Conservation (phyloP, 495 filamentous ascomycete genomes). For the Xylaria venustula region DNA sequence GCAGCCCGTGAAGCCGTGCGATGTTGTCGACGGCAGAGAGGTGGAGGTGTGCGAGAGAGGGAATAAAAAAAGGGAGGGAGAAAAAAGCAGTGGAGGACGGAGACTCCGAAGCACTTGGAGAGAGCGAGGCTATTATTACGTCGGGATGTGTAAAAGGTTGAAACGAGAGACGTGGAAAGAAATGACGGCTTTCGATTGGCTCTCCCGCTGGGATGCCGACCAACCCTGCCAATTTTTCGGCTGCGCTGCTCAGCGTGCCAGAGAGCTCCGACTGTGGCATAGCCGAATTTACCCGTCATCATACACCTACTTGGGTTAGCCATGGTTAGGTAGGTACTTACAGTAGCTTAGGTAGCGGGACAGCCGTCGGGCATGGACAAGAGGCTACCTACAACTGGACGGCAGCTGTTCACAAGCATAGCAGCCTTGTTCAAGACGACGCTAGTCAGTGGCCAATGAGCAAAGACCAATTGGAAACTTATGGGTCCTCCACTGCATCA, state of each 20-base stretch:
- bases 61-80: neutral
- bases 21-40: too few relatives aligned
- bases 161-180: too few relatives aligned
- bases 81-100: neutral
- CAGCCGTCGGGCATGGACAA: neutral
- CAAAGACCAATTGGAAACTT: neutral
- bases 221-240: constrained; percentile 1
- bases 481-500: neutral
- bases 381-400: neutral
- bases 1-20: too few relatives aligned
- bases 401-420: too few relatives aligned
- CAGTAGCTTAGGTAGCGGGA: neutral
- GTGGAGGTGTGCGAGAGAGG: neutral
- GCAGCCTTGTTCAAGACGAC: too few relatives aligned
- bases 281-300: constrained; percentile 16
- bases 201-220: constrained; percentile 2
- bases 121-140: constrained; percentile 17
- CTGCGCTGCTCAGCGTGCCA: neutral
- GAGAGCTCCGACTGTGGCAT: constrained; percentile 11
- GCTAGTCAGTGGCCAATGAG: too few relatives aligned
- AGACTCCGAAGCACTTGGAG: constrained; percentile 5
- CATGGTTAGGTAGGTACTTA: neutral
- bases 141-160: neutral
- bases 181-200: constrained; percentile 17
- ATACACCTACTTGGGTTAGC: neutral